A percentile compares a stretch with the other conserved stretches of the same genome.
phyloP scores from a whole-genome alignment of 805 yeast genomes.

The Zygoascus flipseniorum region DNA sequence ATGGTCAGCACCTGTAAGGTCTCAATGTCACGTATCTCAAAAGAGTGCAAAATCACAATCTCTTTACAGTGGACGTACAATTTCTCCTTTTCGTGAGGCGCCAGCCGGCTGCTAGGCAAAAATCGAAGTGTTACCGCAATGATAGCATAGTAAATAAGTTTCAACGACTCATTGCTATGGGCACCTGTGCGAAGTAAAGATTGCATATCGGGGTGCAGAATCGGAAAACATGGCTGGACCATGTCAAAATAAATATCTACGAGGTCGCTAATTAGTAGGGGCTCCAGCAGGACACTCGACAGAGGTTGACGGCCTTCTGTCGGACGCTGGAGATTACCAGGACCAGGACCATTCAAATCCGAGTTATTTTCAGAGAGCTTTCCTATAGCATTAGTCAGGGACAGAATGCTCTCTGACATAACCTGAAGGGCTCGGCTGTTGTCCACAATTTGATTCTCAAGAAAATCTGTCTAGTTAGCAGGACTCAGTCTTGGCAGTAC shows the following conservation, averaged over 20 bases:
- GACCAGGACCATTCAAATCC: neutral
- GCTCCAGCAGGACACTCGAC: slow-evolving; percentile 5
- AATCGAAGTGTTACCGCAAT: slow-evolving; percentile 18
- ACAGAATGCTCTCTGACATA: neutral
- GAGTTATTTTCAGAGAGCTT: neutral
- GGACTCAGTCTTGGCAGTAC: neutral
- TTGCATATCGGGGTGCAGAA: slow-evolving; percentile 39
- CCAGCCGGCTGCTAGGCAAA: slow-evolving; percentile 9
- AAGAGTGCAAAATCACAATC: slow-evolving; percentile 15
- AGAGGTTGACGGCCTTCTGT: neutral
- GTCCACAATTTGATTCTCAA: neutral
- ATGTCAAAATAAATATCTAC: slow-evolving; percentile 68
- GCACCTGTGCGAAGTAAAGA: slow-evolving; percentile 2
- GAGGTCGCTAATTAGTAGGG: slow-evolving; percentile 24
- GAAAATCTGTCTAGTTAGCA: neutral
- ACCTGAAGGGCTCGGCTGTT: neutral
- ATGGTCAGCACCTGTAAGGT: slow-evolving; percentile 19
- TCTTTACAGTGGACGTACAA: slow-evolving; percentile 17
- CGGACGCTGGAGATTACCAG: neutral
- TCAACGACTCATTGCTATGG: neutral
- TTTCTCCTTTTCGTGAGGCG: slow-evolving; percentile 4
- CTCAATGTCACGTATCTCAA: slow-evolving; percentile 18
- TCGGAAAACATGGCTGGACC: slow-evolving; percentile 77
- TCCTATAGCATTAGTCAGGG: neutral
- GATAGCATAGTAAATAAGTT: slow-evolving; percentile 14